Evolutionary conservation across 1,139 yeast genomes (phyloP), one percentile per base, ranked within the genome.

Genomic region (Hansenula lynferdii): DNA sequence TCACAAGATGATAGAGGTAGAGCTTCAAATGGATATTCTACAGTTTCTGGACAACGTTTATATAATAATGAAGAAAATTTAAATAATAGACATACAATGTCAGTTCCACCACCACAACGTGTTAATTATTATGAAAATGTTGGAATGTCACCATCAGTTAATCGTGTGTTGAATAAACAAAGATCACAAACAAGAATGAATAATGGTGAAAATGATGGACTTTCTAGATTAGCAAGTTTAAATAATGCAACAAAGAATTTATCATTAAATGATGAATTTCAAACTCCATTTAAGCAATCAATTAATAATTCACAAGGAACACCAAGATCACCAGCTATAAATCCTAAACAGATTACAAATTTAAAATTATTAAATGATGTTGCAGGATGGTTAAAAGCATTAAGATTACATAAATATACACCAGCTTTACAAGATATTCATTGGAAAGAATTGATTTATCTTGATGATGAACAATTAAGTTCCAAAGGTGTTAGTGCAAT

Each of bases 331-430:
- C 70, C 81, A 14, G 77, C 83, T 63, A 62, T 67, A 51, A 64
- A 62, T 31, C 83, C 85, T 6, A 67, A 72, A 38, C 89, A 80
- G 52, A 76, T 81, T 38, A 72, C 86, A 18, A 83, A 79, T 51
- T 65, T 72, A 28, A 78, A 77, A 40, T 64, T 86, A 44, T 67
- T 89, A 54, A 69, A 72, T 45, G 94, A 92, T 58, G 79, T 92
- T 39, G 95, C 97, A 4, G 84, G 86, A 5, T 92, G 98, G 98
- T 70, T 92, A 59, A 82, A 95, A 59, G 74, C 90, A 17, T 68
- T 92, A 47, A 70, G 99, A 46, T 70, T 92, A 54, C 98, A 92
- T 69, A 92, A 92, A 63, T 92, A 92, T 64, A 90, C 97, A 5
- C 92, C 82, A 22, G 83, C 85, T 42, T 70, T 92, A 48, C 78